Conservation (phyloP, 345 rosid genomes). For the Acer saccharum region DNA sequence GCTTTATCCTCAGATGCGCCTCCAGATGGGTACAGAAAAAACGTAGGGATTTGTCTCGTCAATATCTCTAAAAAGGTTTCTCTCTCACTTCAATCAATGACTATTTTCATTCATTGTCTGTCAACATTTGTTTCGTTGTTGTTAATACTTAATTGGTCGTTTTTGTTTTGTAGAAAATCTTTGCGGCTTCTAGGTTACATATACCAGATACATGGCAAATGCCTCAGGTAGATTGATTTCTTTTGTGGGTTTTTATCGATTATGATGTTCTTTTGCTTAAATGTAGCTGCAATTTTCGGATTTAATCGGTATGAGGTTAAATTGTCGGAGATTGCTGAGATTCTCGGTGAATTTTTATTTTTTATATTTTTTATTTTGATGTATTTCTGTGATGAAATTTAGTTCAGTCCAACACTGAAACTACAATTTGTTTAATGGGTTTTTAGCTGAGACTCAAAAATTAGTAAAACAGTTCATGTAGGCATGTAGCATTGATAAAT, state of each 20-base stretch:
- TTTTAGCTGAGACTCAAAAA: background rate
- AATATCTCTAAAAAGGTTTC: constrained; percentile 64
- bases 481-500: background rate
- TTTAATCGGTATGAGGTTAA: background rate
- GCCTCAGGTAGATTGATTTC: constrained; percentile 63
- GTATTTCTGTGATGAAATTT: too few species aligned
- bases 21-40: constrained; percentile 79
- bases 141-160: too few species aligned
- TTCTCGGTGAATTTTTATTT: too few species aligned
- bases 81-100: background rate
- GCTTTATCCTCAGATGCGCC: constrained; percentile 51
- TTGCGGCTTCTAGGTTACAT: constrained; percentile 70
- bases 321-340: too few species aligned
- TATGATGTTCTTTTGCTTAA: background rate
- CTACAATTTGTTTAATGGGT: background rate
- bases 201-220: constrained; percentile 78
- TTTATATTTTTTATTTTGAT: too few species aligned
- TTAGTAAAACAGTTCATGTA: background rate
- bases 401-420: background rate
- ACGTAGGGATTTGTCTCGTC: constrained; percentile 74
- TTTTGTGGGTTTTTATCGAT: background rate
- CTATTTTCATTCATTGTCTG: background rate
- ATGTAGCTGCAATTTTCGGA: background rate
- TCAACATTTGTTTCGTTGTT: background rate
- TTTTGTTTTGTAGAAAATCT: constrained; percentile 47